Evolutionary conservation across 2,329 filamentous ascomycete genomes (phyloP).

Genomic region (Clonostachys sp.): DNA sequence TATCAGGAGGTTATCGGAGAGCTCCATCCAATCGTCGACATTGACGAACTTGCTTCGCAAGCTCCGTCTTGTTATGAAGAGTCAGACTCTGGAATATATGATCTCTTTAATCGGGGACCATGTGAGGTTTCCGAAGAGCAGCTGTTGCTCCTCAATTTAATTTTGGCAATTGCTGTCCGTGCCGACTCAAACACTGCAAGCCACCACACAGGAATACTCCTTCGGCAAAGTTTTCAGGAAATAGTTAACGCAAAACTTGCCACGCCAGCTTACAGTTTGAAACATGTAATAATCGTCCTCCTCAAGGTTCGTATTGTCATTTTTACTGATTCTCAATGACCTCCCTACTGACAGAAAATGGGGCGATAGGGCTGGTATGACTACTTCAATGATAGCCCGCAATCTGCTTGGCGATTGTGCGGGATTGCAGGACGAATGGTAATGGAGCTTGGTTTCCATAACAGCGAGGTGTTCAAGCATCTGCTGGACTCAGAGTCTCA

Average conservation of each 20-base stretch:
- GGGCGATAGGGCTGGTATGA: conserved; percentile 9
- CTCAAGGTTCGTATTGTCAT: conserved; percentile 1
- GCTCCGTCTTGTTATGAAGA: neutral
- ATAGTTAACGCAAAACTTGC: conserved; percentile 2
- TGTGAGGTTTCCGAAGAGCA: conserved; percentile 2
- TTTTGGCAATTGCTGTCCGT: conserved; percentile 5
- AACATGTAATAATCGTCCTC: conserved; percentile 1
- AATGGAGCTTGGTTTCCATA: conserved; percentile 19
- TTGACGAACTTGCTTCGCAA: neutral
- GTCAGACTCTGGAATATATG: neutral
- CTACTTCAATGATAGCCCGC: conserved; percentile 14
- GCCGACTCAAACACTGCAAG: conserved; percentile 3
- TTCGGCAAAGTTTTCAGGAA: conserved; percentile 1
- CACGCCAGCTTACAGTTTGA: conserved; percentile 1
- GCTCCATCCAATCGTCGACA: conserved; percentile 1
- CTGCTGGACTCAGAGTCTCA: conserved; percentile 2
- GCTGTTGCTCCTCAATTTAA: conserved; percentile 5
- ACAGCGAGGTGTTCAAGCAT: conserved; percentile 13
- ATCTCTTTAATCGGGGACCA: no score
- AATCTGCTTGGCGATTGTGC: conserved; percentile 17
- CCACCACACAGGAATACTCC: neutral
- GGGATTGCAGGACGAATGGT: conserved; percentile 14
- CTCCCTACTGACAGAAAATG: neutral
- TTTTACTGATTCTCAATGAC: neutral
- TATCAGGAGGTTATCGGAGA: neutral